Percentiles rank a stretch among this genome's conserved stretches.
Evolutionary conservation across 2,329 filamentous ascomycete genomes (phyloP).

Genomic region (Ascocoryne sarcoides): DNA sequence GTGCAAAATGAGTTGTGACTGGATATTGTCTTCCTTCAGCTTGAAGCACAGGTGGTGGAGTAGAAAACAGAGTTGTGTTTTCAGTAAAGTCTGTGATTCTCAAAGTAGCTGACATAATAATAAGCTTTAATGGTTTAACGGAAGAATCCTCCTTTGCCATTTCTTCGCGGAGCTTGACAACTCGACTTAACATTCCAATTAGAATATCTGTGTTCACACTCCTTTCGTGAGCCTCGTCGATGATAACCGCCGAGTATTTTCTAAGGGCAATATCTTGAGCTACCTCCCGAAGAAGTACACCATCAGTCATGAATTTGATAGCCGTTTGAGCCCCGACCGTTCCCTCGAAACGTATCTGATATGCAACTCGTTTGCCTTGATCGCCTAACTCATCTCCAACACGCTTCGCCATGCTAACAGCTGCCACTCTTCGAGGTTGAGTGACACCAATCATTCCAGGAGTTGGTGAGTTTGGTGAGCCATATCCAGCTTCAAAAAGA

Average conservation of each 20-base stretch:
- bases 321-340: slow-evolving; percentile 72
- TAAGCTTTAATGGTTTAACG: slow-evolving; percentile 73
- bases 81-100: slow-evolving; percentile 83
- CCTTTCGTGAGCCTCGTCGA: slow-evolving; percentile 94
- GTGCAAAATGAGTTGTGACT: slow-evolving; percentile 82
- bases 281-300: slow-evolving; percentile 86
- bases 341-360: slow-evolving; percentile 93
- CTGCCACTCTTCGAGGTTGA: slow-evolving; percentile 87
- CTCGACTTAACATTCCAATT: slow-evolving; percentile 93
- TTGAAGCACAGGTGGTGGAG: slow-evolving; percentile 73
- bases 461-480: slow-evolving; percentile 65
- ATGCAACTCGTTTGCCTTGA: slow-evolving; percentile 69
- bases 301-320: slow-evolving; percentile 98
- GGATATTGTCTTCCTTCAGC: slow-evolving; percentile 87
- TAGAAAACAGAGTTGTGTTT: slow-evolving; percentile 71
- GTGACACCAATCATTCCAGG: slow-evolving; percentile 93
- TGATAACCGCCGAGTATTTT: slow-evolving; percentile 89
- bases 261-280: slow-evolving; percentile 78
- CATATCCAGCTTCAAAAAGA: slow-evolving; percentile 87
- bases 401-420: slow-evolving; percentile 92
- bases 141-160: slow-evolving; percentile 63
- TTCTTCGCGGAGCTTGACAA: slow-evolving; percentile 73
- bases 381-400: slow-evolving; percentile 79
- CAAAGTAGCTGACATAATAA: slow-evolving; percentile 97
- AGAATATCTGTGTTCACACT: slow-evolving; percentile 97